phyloP scores from a whole-genome alignment of 192 early-diverging fungal genomes.

The Coemansia sp. region DNA sequence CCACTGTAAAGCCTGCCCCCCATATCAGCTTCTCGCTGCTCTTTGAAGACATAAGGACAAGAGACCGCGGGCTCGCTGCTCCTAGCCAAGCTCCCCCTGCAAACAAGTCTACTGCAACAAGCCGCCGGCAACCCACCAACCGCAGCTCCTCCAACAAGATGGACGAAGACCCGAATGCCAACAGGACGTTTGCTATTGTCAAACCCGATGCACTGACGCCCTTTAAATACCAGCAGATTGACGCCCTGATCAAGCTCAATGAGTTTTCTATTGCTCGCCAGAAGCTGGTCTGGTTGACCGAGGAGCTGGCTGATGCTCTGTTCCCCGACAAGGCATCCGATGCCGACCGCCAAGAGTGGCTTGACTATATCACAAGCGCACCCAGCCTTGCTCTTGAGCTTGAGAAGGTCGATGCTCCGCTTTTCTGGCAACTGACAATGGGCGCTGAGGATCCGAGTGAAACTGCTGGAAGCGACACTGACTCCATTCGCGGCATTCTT shows the following conservation, averaged over 20 bases:
- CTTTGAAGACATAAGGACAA: conserved; percentile 40
- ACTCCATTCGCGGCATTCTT: conserved; percentile 59
- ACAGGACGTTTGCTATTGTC: conserved; percentile 61
- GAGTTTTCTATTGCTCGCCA: conserved; percentile 57
- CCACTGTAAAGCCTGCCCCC: conserved; percentile 34
- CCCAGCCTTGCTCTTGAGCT: conserved; percentile 60
- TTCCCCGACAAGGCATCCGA: conserved; percentile 49
- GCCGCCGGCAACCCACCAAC: conserved; percentile 9
- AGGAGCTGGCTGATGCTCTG: conserved; percentile 43
- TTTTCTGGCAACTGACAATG: conserved; percentile 57
- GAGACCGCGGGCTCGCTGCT: not conserved
- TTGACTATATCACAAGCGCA: conserved; percentile 56
- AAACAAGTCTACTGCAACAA: not conserved
- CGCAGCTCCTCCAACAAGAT: conserved; percentile 17
- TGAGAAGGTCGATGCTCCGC: conserved; percentile 54
- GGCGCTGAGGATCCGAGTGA: conserved; percentile 53
- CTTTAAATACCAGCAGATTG: conserved; percentile 56
- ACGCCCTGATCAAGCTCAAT: conserved; percentile 56
- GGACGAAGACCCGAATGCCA: conserved; percentile 24
- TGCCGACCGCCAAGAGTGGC: conserved; percentile 40
- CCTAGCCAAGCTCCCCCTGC: not conserved
- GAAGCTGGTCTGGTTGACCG: conserved; percentile 55
- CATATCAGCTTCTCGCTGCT: conserved; percentile 43
- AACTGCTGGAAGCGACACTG: conserved; percentile 34
- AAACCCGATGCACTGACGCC: conserved; percentile 62